Base-by-base conservation (phyloP, 2,329 filamentous ascomycete species). In the Madurella mycetomatis region DNA sequence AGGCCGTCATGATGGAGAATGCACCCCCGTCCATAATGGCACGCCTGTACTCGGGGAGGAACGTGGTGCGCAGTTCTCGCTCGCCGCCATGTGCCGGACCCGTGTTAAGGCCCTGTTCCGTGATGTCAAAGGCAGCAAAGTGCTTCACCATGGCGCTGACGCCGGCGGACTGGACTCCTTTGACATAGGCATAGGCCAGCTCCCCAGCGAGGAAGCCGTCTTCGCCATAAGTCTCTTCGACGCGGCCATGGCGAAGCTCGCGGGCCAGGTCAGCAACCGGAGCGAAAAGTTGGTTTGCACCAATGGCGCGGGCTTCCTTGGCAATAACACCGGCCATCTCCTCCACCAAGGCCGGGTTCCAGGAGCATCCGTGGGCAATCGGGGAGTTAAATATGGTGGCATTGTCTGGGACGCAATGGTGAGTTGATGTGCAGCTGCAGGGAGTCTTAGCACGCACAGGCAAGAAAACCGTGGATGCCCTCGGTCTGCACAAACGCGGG, bases 301-400 rank as follows among this genome's bases (percentile, higher is more conserved):
- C 87, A 1, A 90, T 70, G 3, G 86, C 81, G 50, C 76, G 73
- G 19, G 85, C 76, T 68, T 91, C 87, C 45, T 80, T 76, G 7
- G 78, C 86, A 60, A 89, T 88, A 16, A 79, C 76, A 3, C 73
- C 71, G 5, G 76, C 86, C 85, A 90, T 89, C 60, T 86, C 78
- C 60, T 83, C 70, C 3, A 89, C 72, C 13, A 89, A 69, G 41
- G 72, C 75, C 0, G 80, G 79, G 65, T 90, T 88, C 73, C 84
- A 90, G 0, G 86, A 86, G 64, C 85, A 88, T 15, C 81, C 86
- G 50, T 87, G 81, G 8, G 75, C 86, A 60, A 90, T 89, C 0
- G 87, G 87, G 1, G 84, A 88, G 69, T 90, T 90, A 73, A 90
- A 91, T 55, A 90, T 87, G 1, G 87, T 90, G 2, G 85, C 86